phyloP scores from a whole-genome alignment of 2,329 filamentous ascomycete genomes.

The Fusarium sambucinum region DNA sequence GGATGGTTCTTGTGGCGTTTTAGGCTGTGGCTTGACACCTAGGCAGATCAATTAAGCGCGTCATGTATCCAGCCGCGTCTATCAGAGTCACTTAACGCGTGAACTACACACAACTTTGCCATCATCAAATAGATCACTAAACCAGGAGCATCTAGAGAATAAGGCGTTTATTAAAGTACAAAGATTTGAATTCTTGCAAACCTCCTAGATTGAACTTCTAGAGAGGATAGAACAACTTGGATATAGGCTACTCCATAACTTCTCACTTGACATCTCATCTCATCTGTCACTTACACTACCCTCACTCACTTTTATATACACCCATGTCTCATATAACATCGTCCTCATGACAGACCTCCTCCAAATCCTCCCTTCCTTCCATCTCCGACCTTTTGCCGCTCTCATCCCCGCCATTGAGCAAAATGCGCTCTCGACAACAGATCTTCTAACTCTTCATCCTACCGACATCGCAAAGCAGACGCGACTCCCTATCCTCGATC shows the following conservation, averaged over 20 bases:
- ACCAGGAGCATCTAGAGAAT: neutral
- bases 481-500: constrained; percentile 81
- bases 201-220: too few relatives aligned
- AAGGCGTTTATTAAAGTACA: neutral
- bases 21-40: constrained; percentile 13
- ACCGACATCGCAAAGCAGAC: constrained; percentile 88
- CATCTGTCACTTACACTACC: constrained; percentile 31
- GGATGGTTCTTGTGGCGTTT: constrained; percentile 10
- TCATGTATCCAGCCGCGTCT: constrained; percentile 23
- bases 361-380: constrained; percentile 83
- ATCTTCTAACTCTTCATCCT: constrained; percentile 86
- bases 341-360: constrained; percentile 84
- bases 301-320: neutral
- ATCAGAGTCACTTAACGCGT: constrained; percentile 23
- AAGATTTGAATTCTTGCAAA: neutral
- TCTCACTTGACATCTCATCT: neutral
- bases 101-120: constrained; percentile 8
- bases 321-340: constrained; percentile 30
- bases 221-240: neutral
- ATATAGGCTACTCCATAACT: neutral
- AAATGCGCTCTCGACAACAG: constrained; percentile 80
- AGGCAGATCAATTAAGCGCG: constrained; percentile 22
- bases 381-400: constrained; percentile 75
- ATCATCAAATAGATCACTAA: constrained; percentile 9
- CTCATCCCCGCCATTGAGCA: constrained; percentile 85